These are phyloP conservation scores for Rutstroemia sp. DNA, from an alignment of 2,329 filamentous ascomycete genomes.

Conservation along the genomic window DNA sequence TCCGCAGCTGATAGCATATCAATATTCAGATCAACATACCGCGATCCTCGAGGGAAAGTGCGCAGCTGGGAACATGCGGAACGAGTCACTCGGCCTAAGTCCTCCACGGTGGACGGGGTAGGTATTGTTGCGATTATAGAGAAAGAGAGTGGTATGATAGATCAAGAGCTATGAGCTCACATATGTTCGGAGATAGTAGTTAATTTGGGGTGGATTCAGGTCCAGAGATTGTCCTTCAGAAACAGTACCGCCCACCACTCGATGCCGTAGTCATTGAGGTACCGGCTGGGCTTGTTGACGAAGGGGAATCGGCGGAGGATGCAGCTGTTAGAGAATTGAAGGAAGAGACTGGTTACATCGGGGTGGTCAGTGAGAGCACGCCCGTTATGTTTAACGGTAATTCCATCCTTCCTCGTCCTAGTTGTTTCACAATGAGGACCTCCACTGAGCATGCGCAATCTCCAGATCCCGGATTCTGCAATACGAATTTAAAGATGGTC, in stretches of 20 bases:
- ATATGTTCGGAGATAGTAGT: not conserved
- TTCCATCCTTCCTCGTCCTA: not conserved
- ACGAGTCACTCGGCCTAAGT: conserved; percentile 57
- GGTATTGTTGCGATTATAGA: conserved; percentile 65
- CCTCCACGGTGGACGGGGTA: conserved; percentile 60
- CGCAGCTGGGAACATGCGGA: conserved; percentile 68
- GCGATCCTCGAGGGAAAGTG: conserved; percentile 49
- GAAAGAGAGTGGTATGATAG: conserved; percentile 37
- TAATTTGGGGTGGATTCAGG: conserved; percentile 21
- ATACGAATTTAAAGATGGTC: conserved; percentile 53
- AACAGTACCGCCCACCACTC: conserved; percentile 58
- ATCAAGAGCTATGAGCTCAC: not conserved
- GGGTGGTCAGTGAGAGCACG: conserved; percentile 46
- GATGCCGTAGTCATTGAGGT: conserved; percentile 54
- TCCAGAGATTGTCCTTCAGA: conserved; percentile 55
- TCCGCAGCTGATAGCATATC: not conserved
- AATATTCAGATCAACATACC: conserved; percentile 49
- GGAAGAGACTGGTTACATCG: conserved; percentile 62
- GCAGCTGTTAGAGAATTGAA: conserved; percentile 56
- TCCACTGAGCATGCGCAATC: not conserved
- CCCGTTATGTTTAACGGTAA: conserved; percentile 59
- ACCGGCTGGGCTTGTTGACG: conserved; percentile 57
- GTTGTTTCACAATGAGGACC: not conserved
- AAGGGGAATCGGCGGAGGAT: conserved; percentile 52
- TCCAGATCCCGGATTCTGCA: conserved; percentile 55